A percentile compares a stretch with the other conserved stretches of the same genome.
Evolutionary conservation across 805 yeast genomes (phyloP).

Genomic region (Metschnikowia cerradonensis): DNA sequence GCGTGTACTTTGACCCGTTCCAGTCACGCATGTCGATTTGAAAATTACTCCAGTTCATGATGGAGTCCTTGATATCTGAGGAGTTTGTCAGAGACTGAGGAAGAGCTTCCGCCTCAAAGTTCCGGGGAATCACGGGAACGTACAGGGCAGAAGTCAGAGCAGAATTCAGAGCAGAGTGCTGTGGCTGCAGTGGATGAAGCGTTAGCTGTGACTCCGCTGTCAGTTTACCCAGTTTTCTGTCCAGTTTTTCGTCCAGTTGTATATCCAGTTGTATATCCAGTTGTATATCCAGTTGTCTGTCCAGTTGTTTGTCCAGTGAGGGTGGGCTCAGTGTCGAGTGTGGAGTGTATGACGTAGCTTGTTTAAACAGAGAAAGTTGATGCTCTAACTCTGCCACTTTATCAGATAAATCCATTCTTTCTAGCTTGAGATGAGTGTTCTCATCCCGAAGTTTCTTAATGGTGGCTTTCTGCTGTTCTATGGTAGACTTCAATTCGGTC

Average conservation of each 20-base stretch:
- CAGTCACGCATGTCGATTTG: constrained; percentile 82
- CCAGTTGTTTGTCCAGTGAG: too few relatives aligned
- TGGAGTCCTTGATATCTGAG: constrained; percentile 51
- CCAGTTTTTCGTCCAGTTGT: too few relatives aligned
- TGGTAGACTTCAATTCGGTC: constrained; percentile 21
- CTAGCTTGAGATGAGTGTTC: constrained; percentile 39
- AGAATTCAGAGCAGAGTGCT: too few relatives aligned
- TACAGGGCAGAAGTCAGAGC: too few relatives aligned
- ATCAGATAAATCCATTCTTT: constrained; percentile 36
- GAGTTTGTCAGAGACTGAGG: constrained; percentile 21
- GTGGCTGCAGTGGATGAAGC: too few relatives aligned
- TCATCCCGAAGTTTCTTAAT: constrained; percentile 38
- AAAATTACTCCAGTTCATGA: constrained; percentile 79
- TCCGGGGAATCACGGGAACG: constrained; percentile 19
- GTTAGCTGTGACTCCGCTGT: too few relatives aligned
- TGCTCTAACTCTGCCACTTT: constrained; percentile 28
- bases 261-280: too few relatives aligned
- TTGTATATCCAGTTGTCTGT: too few relatives aligned
- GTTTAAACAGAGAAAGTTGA: constrained; percentile 16
- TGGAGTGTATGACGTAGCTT: too few relatives aligned
- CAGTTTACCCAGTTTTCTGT: too few relatives aligned
- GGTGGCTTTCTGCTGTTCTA: constrained; percentile 31
- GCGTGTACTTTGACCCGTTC: constrained; percentile 57
- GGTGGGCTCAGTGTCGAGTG: constrained; percentile 14
- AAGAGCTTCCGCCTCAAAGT: constrained; percentile 17